Percentiles rank a stretch among this genome's conserved stretches.
Evolutionary conservation across 441 rosid species (phyloP).

Genomic region (Aquilaria agallochum): DNA sequence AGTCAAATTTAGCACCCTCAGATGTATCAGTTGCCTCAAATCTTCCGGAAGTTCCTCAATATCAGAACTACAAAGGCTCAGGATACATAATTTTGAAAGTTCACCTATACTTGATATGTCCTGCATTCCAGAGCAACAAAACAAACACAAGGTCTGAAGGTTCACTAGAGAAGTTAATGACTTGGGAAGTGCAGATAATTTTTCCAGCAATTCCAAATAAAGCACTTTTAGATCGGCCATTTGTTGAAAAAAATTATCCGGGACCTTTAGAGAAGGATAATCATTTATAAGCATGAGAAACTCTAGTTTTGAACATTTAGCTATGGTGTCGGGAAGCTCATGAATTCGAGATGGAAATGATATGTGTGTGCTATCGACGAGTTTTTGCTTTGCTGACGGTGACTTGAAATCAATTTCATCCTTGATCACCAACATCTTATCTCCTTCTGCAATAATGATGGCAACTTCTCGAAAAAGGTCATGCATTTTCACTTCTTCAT

Average conservation of each 20-base stretch:
- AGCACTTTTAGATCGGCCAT: slow-evolving; percentile 18
- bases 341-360: not conserved
- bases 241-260: slow-evolving; percentile 10
- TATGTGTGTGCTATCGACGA: not conserved
- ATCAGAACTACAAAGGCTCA: slow-evolving; percentile 18
- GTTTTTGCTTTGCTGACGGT: not conserved
- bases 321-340: slow-evolving; percentile 14
- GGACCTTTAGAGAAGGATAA: not conserved
- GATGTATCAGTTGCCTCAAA: slow-evolving; percentile 11
- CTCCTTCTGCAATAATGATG: slow-evolving; percentile 6
- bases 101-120: slow-evolving; percentile 19
- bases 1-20: slow-evolving; percentile 16
- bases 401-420: not conserved
- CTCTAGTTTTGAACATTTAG: slow-evolving; percentile 18
- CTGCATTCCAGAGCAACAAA: not conserved
- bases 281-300: not conserved
- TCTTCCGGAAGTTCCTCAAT: slow-evolving; percentile 12
- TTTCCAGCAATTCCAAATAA: not conserved
- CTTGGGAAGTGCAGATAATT: slow-evolving; percentile 12
- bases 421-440: not conserved
- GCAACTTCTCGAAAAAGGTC: slow-evolving; percentile 22
- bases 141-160: slow-evolving; percentile 25
- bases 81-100: slow-evolving; percentile 21
- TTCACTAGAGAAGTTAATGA: slow-evolving; percentile 10
- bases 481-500: slow-evolving; percentile 13